A percentile compares a stretch with the other conserved stretches of the same genome.
phyloP scores from a whole-genome alignment of 768 basidiomycete genomes.

The Suillus placidus region DNA sequence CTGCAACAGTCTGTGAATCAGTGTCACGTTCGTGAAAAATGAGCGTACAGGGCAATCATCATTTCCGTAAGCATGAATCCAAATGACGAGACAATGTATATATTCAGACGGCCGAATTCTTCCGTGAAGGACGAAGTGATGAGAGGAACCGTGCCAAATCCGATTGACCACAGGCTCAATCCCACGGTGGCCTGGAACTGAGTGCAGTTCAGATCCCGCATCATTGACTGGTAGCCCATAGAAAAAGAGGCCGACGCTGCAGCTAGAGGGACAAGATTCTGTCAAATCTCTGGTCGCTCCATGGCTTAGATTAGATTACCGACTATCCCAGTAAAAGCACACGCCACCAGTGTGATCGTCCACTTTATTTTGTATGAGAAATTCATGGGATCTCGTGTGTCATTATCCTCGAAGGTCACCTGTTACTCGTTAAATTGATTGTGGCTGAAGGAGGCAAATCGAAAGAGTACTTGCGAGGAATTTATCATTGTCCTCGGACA shows the following conservation, averaged over 20 bases:
- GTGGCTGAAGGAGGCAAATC: neutral
- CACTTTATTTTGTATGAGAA: constrained; percentile 41
- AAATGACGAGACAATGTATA: constrained; percentile 52
- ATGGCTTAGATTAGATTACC: constrained; percentile 12
- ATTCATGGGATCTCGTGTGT: constrained; percentile 40
- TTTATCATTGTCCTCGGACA: constrained; percentile 1
- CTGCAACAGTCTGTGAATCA: constrained; percentile 16
- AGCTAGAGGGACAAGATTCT: constrained; percentile 32
- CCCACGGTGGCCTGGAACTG: constrained; percentile 46
- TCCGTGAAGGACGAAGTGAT: constrained; percentile 67
- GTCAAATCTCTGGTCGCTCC: neutral
- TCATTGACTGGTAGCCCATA: constrained; percentile 58
- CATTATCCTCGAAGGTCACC: constrained; percentile 39
- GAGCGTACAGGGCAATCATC: constrained; percentile 27
- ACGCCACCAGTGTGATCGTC: constrained; percentile 27
- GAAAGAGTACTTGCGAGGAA: constrained; percentile 4
- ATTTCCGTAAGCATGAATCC: constrained; percentile 55
- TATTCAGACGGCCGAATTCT: constrained; percentile 62
- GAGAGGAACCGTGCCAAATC: constrained; percentile 61
- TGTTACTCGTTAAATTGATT: constrained; percentile 14
- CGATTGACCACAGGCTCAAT: constrained; percentile 52
- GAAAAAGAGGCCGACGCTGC: constrained; percentile 51
- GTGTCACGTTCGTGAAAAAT: neutral
- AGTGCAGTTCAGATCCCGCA: constrained; percentile 42
- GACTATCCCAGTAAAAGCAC: constrained; percentile 23